These are phyloP conservation scores for Backusella circina DNA, from an alignment of 192 early-diverging fungal species.

Conservation along the genomic window DNA sequence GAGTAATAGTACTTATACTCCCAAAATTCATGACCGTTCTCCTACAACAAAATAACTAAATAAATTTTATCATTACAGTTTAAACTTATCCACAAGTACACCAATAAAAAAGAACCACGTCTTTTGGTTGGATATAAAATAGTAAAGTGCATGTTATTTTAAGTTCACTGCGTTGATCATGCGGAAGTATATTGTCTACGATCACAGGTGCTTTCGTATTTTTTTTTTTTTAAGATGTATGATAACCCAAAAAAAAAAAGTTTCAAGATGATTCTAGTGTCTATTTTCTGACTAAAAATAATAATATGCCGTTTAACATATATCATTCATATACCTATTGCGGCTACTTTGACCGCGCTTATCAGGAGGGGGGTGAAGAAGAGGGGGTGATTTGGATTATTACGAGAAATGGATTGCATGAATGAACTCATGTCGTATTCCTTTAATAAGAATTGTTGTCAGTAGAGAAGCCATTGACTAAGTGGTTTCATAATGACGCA, in stretches of 20 bases:
- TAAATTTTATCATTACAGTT: background rate
- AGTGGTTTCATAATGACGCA: background rate
- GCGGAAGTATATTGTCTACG: background rate
- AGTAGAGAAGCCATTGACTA: background rate
- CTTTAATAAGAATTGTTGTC: background rate
- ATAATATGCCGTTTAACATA: background rate
- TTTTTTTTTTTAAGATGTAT: background rate
- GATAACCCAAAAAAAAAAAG: background rate
- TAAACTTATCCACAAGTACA: background rate
- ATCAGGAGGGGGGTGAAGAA: background rate
- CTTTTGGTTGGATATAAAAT: background rate
- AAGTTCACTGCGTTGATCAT: background rate
- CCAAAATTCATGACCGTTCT: background rate
- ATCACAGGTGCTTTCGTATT: background rate
- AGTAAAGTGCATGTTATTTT: background rate
- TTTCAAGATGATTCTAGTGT: background rate
- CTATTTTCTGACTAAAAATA: background rate
- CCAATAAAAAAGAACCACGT: background rate
- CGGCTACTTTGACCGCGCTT: background rate
- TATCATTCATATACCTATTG: too few species aligned
- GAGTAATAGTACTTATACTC: background rate
- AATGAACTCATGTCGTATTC: background rate
- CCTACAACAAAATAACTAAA: background rate
- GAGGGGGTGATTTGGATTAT: background rate
- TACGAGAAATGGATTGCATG: background rate